Conservation (phyloP, 2,329 filamentous ascomycete species). For the Allantophomopsis lycopodina region DNA sequence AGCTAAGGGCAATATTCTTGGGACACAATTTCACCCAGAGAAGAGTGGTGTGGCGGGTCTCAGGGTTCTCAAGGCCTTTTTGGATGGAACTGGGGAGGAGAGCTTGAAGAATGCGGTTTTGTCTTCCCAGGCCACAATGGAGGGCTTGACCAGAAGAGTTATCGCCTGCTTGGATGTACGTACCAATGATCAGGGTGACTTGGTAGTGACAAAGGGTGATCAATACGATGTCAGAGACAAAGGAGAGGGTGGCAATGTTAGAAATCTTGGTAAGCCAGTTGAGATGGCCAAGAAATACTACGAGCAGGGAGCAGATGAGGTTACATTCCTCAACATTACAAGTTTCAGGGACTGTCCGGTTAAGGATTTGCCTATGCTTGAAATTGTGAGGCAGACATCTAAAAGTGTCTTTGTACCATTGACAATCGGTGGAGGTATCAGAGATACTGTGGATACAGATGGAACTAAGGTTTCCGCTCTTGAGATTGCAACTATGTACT, state of each 20-base stretch:
- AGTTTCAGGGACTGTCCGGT: conserved; percentile 92
- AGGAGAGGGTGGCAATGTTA: conserved; percentile 49
- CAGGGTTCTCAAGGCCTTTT: conserved; percentile 70
- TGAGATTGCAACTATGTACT: conserved; percentile 92
- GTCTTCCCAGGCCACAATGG: conserved; percentile 19
- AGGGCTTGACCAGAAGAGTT: conserved; percentile 80
- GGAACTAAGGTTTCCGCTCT: conserved; percentile 78
- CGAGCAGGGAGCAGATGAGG: conserved; percentile 89
- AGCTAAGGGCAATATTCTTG: conserved; percentile 72
- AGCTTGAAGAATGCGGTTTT: conserved; percentile 25
- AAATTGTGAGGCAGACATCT: conserved; percentile 75
- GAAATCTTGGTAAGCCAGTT: conserved; percentile 93
- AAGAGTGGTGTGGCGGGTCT: conserved; percentile 89
- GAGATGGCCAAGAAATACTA: conserved; percentile 92
- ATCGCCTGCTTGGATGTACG: conserved; percentile 96
- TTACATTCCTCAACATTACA: conserved; percentile 97
- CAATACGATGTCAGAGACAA: conserved; percentile 98
- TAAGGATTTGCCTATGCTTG: conserved; percentile 88
- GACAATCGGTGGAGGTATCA: conserved; percentile 90
- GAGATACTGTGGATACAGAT: conserved; percentile 82
- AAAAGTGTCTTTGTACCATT: conserved; percentile 91
- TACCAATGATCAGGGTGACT: conserved; percentile 83
- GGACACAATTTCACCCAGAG: conserved; percentile 94
- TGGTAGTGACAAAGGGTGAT: conserved; percentile 96
- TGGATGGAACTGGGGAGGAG: conserved; percentile 53